Evolutionary conservation across 768 basidiomycete species (phyloP).

Genomic region (Chiua virens): DNA sequence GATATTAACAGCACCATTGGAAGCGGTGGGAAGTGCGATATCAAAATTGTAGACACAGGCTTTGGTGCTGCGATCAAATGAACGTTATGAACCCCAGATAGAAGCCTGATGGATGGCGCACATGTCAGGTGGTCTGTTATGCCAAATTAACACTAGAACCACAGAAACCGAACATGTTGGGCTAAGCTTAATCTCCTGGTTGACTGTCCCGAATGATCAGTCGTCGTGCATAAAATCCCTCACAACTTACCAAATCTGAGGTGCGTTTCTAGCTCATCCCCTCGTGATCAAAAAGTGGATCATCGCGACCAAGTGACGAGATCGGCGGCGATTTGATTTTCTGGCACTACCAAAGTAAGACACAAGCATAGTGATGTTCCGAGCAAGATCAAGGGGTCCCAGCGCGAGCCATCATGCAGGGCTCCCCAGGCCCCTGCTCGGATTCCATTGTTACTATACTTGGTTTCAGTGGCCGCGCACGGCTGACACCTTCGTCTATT

Average conservation of each 20-base stretch:
- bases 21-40: constrained; percentile 3
- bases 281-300: no score
- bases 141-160: neutral
- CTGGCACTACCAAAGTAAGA: neutral
- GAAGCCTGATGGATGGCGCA: constrained; percentile 6
- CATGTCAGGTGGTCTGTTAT: neutral
- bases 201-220: neutral
- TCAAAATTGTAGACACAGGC: neutral
- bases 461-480: no score
- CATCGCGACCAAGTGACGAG: no score
- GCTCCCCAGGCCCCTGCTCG: no score
- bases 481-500: no score
- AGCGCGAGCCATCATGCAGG: no score
- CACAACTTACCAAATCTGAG: constrained; percentile 8
- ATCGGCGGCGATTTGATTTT: neutral
- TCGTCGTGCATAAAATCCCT: neutral
- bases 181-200: neutral
- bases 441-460: no score
- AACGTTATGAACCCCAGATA: constrained; percentile 1
- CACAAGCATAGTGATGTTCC: no score
- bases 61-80: constrained; percentile 7
- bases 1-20: neutral
- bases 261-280: constrained; percentile 5
- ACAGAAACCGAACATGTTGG: no score
- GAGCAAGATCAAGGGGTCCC: no score